Evolutionary conservation across 176 grass and related monocot genomes (phyloP), one percentile per base, ranked within the genome.

Genomic region (Tuctoria greenei): DNA sequence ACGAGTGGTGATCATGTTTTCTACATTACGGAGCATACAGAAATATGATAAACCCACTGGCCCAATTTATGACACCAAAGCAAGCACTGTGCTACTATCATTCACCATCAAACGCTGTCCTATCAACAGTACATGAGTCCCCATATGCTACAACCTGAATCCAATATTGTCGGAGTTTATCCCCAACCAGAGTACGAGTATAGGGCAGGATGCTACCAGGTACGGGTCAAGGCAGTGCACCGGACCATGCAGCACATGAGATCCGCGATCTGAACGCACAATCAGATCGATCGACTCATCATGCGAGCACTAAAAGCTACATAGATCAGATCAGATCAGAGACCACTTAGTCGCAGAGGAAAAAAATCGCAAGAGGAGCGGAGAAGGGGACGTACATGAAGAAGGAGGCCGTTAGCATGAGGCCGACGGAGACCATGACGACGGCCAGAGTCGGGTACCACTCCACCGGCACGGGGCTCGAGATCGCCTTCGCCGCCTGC

Each of bases 401-500:
- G 84, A 97, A 97, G 62, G 87, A 92, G 8, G 95, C 91, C 8
- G 95, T 97, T 63, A 90, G 44, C 83, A 92, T 77, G 72, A 97
- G 89, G 0, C 95, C 95, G 15, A 93, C 38, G 58, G 86, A 40
- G 25, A 97, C 83, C 86, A 82, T 91, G 62, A 88, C 11, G 43
- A 89, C 76, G 70, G 95, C 86, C 54, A 97, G 88, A 14, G 79
- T 52, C 21, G 95, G 91, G 86, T 97, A 97, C 91, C 81, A 93
- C 16, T 79, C 84, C 71, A 97, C 89, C 44, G 95, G 84, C 46
- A 93, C 91, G 28, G 95, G 95, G 79, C 95, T 97, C 46, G 88
- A 86, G 69, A 97, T 91, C 70, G 94, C 66, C 61, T 97, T 97
- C 73, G 88, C 79, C 64, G 82, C 91, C 95, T 97, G 88, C 75